Base-by-base conservation (phyloP, 305 asterid genomes). In the Fraxinus ornus region DNA sequence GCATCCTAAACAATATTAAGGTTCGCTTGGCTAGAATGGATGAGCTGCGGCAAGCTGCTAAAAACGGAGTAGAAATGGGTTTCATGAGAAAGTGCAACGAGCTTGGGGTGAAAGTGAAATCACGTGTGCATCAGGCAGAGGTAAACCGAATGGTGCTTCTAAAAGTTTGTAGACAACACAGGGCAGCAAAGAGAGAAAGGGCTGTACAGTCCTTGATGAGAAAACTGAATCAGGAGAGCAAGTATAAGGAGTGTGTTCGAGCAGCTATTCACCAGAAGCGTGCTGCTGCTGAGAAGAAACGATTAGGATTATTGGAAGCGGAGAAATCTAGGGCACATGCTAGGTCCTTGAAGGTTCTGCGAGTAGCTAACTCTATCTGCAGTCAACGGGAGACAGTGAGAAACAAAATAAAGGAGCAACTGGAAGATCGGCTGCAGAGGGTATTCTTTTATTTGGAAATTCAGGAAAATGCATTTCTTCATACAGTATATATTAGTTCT, bases 181-280 rank as follows among this genome's bases (percentile, higher is more conserved):
- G 79, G 81, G 89, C 83, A 79, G 81, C 82, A 75, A 76, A 10
- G 66, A 86, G 75, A 77, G 87, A 84, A 35, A 82, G 79, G 79
- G 85, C 81, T 24, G 82, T 75, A 74, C 87, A 86, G 82, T 78
- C 62, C 49, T 47, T 84, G 75, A 75, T 71, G 52, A 86, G 83
- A 84, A 84, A 72, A 72, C 62, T 72, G 49, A 78, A 28, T 80
- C 84, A 72, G 52, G 83, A 83, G 81, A 83, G 82, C 55, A 86
- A 80, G 66, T 83, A 83, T 74, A 86, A 73, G 75, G 88, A 86
- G 26, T 76, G 83, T 55, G 79, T 86, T 71, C 78, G 75, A 74
- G 88, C 86, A 68, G 88, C 88, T 76, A 83, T 80, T 73, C 60
- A 76, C 77, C 86, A 60, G 76, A 86, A 86, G 81, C 87, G 83